Evolutionary conservation across 345 rosid genomes (phyloP).

Genomic region (Syzygium aromaticum): DNA sequence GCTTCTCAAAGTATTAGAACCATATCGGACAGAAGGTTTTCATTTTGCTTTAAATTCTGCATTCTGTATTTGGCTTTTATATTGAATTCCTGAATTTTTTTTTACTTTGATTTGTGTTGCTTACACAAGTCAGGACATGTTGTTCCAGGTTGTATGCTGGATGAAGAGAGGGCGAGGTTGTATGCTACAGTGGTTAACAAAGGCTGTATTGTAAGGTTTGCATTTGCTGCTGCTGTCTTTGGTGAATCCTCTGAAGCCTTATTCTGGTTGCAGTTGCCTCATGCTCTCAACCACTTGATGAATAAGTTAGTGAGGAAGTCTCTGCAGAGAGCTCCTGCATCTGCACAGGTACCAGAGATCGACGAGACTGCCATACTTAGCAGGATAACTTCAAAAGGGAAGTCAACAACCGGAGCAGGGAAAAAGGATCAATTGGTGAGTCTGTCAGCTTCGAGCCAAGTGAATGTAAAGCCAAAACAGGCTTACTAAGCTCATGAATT

Average conservation of each 20-base stretch:
- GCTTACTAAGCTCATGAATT: background rate
- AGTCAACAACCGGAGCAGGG: slow-evolving; percentile 27
- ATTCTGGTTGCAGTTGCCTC: slow-evolving; percentile 95
- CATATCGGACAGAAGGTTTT: slow-evolving; percentile 76
- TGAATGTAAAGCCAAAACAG: background rate
- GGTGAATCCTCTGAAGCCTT: slow-evolving; percentile 87
- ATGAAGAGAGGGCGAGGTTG: slow-evolving; percentile 79
- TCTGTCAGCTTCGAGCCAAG: background rate
- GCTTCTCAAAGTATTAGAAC: slow-evolving; percentile 93
- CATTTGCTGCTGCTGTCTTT: slow-evolving; percentile 94
- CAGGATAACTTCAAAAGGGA: slow-evolving; percentile 54
- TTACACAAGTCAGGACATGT: background rate
- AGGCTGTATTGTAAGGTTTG: slow-evolving; percentile 81
- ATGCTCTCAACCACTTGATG: slow-evolving; percentile 73
- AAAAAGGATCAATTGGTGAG: slow-evolving; percentile 50
- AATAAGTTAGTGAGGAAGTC: slow-evolving; percentile 49
- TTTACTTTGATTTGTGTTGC: background rate
- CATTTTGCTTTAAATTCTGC: background rate
- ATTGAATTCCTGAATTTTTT: background rate
- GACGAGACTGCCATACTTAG: slow-evolving; percentile 40
- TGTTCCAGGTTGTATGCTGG: slow-evolving; percentile 67
- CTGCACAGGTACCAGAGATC: slow-evolving; percentile 23
- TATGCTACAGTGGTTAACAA: slow-evolving; percentile 75
- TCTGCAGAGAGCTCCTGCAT: slow-evolving; percentile 25
- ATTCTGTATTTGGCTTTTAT: background rate